phyloP scores from a whole-genome alignment of 345 rosid species.

The Eucalyptus shirleyi region DNA sequence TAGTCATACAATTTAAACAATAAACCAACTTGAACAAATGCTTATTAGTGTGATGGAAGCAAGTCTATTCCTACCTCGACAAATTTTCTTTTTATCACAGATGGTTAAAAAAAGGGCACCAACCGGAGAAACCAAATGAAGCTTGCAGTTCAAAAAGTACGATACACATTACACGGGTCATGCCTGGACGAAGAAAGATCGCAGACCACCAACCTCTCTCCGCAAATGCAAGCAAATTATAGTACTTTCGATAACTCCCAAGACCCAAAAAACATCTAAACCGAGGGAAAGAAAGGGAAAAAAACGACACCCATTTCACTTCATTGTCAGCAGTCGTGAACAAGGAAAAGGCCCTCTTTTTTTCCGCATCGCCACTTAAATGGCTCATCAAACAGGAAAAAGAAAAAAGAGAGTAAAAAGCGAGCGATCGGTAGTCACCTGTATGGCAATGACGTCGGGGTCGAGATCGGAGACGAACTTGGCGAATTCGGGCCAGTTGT shows the following conservation, averaged over 20 bases:
- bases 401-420: neutral
- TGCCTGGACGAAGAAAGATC: neutral
- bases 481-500: conserved; percentile 76
- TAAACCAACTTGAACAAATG: neutral
- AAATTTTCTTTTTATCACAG: neutral
- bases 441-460: conserved; percentile 83
- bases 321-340: neutral
- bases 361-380: neutral
- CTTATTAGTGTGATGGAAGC: neutral
- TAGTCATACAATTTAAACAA: neutral
- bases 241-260: neutral
- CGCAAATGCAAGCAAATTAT: neutral
- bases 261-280: neutral
- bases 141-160: neutral
- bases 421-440: conserved; percentile 19
- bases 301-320: neutral
- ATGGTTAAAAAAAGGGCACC: neutral
- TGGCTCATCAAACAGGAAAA: neutral
- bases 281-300: neutral
- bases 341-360: neutral
- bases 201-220: neutral
- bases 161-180: neutral
- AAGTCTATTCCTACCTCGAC: neutral
- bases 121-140: neutral
- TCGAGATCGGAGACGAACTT: conserved; percentile 49